phyloP scores from a whole-genome alignment of 2,329 filamentous ascomycete species.

The Aspergillus neoniger region DNA sequence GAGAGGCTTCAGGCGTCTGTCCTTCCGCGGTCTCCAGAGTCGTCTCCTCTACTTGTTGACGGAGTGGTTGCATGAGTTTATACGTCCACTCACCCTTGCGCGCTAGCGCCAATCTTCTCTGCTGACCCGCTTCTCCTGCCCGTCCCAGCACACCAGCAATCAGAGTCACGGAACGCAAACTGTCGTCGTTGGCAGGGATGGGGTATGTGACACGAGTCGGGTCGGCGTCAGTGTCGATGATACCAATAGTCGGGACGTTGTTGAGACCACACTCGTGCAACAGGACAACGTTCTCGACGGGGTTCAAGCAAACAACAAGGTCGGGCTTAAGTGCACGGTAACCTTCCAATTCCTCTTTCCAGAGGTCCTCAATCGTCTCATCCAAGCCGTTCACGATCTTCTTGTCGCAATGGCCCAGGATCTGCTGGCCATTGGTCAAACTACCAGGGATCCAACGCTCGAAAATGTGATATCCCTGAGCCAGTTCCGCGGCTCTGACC shows the following conservation, averaged over 20 bases:
- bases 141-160: slow-evolving; percentile 83
- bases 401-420: slow-evolving; percentile 68
- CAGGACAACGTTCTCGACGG: slow-evolving; percentile 85
- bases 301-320: slow-evolving; percentile 89
- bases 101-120: slow-evolving; percentile 65
- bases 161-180: slow-evolving; percentile 76
- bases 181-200: slow-evolving; percentile 96
- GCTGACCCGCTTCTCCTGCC: slow-evolving; percentile 77
- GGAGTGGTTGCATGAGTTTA: slow-evolving; percentile 20
- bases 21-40: neutral
- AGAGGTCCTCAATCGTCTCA: slow-evolving; percentile 58
- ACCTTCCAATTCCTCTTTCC: slow-evolving; percentile 64
- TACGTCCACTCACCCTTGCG: slow-evolving; percentile 64
- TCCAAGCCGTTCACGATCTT: slow-evolving; percentile 80
- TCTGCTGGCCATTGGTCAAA: slow-evolving; percentile 90
- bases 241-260: slow-evolving; percentile 88
- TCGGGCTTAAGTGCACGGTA: slow-evolving; percentile 76
- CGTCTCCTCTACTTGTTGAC: neutral
- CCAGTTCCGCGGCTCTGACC: slow-evolving; percentile 75
- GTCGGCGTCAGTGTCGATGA: slow-evolving; percentile 91
- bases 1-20: neutral
- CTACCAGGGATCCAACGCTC: slow-evolving; percentile 88
- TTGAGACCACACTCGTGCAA: slow-evolving; percentile 88
- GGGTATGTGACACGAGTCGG: slow-evolving; percentile 94
- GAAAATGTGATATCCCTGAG: slow-evolving; percentile 83